A percentile compares a stretch with the other conserved stretches of the same genome.
phyloP scores from a whole-genome alignment of 1,139 yeast species.

The Pichia sp. region DNA sequence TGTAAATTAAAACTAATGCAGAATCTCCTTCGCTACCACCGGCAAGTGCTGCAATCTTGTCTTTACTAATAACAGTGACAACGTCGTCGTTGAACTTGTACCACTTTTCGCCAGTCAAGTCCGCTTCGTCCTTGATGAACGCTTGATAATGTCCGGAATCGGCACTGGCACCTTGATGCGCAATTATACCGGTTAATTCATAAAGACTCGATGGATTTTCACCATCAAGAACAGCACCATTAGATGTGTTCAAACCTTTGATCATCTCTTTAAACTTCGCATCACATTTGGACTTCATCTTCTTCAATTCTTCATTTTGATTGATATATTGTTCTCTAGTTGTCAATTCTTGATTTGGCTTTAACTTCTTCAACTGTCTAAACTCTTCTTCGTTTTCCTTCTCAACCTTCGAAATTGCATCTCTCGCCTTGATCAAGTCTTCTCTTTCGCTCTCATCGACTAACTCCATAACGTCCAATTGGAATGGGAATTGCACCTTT shows the following conservation, averaged over 20 bases:
- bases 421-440: slow-evolving; percentile 71
- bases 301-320: slow-evolving; percentile 45
- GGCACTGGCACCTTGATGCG: slow-evolving; percentile 95
- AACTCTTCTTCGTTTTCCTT: slow-evolving; percentile 71
- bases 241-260: slow-evolving; percentile 37
- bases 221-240: too few relatives aligned
- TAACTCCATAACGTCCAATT: slow-evolving; percentile 83
- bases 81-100: slow-evolving; percentile 94
- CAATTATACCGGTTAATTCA: slow-evolving; percentile 77
- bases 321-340: slow-evolving; percentile 43
- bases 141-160: slow-evolving; percentile 98
- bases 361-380: slow-evolving; percentile 74
- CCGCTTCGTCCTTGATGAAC: slow-evolving; percentile 70
- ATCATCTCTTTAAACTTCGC: slow-evolving; percentile 47
- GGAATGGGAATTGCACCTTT: slow-evolving; percentile 93
- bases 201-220: slow-evolving; percentile 89
- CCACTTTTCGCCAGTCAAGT: slow-evolving; percentile 73
- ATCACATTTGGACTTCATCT: slow-evolving; percentile 45
- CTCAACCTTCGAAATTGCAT: slow-evolving; percentile 72
- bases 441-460: slow-evolving; percentile 72
- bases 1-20: slow-evolving; percentile 84
- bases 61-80: slow-evolving; percentile 73
- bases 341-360: slow-evolving; percentile 32
- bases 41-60: slow-evolving; percentile 78
- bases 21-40: slow-evolving; percentile 99